These are phyloP conservation scores for Polygonum maritimum DNA, from an alignment of 148 eudicot genomes.

Conservation along the genomic window DNA sequence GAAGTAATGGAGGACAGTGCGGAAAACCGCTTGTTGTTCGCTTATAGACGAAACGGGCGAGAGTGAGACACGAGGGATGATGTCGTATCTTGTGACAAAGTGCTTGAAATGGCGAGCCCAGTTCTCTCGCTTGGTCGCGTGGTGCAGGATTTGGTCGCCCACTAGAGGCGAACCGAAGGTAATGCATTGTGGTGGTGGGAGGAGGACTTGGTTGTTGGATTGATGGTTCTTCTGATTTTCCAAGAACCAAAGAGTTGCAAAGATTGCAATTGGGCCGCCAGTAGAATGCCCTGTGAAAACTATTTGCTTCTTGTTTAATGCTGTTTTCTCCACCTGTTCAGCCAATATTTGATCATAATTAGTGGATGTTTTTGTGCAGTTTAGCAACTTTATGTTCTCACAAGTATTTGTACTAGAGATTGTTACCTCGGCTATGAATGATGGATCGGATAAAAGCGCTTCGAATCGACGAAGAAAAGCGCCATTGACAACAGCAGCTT, in stretches of 20 bases:
- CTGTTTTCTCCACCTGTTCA: slow-evolving; percentile 51
- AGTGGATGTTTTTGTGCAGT: no score
- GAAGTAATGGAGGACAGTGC: slow-evolving; percentile 30
- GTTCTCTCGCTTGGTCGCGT: slow-evolving; percentile 57
- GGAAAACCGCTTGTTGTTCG: slow-evolving; percentile 23
- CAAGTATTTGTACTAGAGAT: background rate
- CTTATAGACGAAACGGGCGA: slow-evolving; percentile 39
- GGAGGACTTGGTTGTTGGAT: background rate
- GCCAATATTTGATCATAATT: background rate
- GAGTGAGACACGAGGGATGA: slow-evolving; percentile 64
- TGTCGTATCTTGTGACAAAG: slow-evolving; percentile 60
- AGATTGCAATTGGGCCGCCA: slow-evolving; percentile 64
- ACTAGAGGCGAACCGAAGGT: slow-evolving; percentile 90
- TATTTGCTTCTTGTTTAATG: slow-evolving; percentile 35
- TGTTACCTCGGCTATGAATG: slow-evolving; percentile 51
- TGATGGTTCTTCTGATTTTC: slow-evolving; percentile 32
- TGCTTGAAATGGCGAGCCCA: slow-evolving; percentile 64
- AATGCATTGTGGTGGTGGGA: slow-evolving; percentile 34
- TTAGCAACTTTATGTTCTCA: no score
- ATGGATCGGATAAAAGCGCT: slow-evolving; percentile 24
- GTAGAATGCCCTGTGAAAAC: slow-evolving; percentile 87
- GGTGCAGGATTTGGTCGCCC: slow-evolving; percentile 51
- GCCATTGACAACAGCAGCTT: slow-evolving; percentile 42
- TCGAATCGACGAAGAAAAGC: slow-evolving; percentile 47
- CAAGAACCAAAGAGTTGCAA: slow-evolving; percentile 75